Conservation (phyloP, 106 monocot genomes). For the Apostasia ramifera region DNA sequence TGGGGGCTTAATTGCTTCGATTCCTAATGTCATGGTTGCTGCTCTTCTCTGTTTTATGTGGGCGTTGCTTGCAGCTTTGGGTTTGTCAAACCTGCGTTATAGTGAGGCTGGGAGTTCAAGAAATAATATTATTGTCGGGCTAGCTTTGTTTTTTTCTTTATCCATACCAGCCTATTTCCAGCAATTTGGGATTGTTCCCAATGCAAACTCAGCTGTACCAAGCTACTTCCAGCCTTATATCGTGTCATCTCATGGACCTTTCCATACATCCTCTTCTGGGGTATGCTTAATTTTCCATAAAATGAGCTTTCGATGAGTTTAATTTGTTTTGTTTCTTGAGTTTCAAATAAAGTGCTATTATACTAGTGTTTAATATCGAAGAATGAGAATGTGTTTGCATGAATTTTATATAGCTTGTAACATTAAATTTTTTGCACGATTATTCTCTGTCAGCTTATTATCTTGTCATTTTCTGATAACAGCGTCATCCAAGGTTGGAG, state of each 20-base stretch:
- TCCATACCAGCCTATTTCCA: conserved; percentile 96
- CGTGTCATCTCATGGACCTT: conserved; percentile 80
- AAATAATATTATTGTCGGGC: conserved; percentile 88
- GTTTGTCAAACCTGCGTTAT: conserved; percentile 85
- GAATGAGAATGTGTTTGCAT: no score
- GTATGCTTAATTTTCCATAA: conserved; percentile 28
- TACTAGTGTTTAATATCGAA: no score
- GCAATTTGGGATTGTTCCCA: conserved; percentile 68
- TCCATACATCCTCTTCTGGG: conserved; percentile 40
- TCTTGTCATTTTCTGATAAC: no score
- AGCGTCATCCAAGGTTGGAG: no score
- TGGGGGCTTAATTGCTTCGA: conserved; percentile 93
- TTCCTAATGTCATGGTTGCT: conserved; percentile 89
- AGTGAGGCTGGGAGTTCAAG: conserved; percentile 90
- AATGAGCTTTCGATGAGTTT: not conserved
- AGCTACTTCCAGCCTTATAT: conserved; percentile 72
- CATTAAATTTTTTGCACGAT: no score
- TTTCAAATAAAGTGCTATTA: not conserved
- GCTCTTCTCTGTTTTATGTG: conserved; percentile 96
- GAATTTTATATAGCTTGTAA: no score
- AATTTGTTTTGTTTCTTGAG: not conserved
- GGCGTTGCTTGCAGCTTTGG: conserved; percentile 93
- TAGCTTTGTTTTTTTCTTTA: conserved; percentile 87
- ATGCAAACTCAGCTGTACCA: conserved; percentile 59
- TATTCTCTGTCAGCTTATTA: no score